phyloP scores from a whole-genome alignment of 2,329 filamentous ascomycete genomes.

The Epichloe gansuensis region DNA sequence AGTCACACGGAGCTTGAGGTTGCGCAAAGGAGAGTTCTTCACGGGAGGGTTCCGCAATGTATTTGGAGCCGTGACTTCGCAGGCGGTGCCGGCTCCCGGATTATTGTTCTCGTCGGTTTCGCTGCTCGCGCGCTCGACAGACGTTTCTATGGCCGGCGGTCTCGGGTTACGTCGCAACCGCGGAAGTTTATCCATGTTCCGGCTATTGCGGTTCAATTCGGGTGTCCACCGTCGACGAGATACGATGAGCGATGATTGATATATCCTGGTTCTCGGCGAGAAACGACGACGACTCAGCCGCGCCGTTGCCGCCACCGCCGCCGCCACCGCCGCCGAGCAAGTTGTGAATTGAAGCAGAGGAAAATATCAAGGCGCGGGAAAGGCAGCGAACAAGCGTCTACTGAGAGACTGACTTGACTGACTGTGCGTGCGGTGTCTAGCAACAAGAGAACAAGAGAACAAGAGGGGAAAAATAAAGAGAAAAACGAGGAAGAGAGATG shows the following conservation, averaged over 20 bases:
- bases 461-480: background rate
- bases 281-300: too few relatives aligned
- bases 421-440: background rate
- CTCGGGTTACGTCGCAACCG: slow-evolving; percentile 32
- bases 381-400: too few relatives aligned
- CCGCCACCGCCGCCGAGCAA: too few relatives aligned
- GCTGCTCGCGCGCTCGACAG: slow-evolving; percentile 22
- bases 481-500: background rate
- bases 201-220: background rate
- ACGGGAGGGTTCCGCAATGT: slow-evolving; percentile 13
- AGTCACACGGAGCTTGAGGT: slow-evolving; percentile 31
- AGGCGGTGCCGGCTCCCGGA: background rate
- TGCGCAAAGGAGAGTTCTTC: slow-evolving; percentile 30
- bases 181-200: slow-evolving; percentile 29
- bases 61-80: slow-evolving; percentile 4
- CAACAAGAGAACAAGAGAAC: background rate
- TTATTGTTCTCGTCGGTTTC: slow-evolving; percentile 15
- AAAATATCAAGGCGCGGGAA: too few relatives aligned
- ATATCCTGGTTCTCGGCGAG: too few relatives aligned
- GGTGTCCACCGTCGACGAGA: too few relatives aligned
- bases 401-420: background rate
- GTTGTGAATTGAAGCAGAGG: too few relatives aligned
- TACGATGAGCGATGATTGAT: too few relatives aligned
- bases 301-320: too few relatives aligned
- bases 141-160: slow-evolving; percentile 30